Percentiles rank a stretch among this genome's conserved stretches.
Evolutionary conservation across 2,329 filamentous ascomycete species (phyloP).

Genomic region (Sporothrix protearum): DNA sequence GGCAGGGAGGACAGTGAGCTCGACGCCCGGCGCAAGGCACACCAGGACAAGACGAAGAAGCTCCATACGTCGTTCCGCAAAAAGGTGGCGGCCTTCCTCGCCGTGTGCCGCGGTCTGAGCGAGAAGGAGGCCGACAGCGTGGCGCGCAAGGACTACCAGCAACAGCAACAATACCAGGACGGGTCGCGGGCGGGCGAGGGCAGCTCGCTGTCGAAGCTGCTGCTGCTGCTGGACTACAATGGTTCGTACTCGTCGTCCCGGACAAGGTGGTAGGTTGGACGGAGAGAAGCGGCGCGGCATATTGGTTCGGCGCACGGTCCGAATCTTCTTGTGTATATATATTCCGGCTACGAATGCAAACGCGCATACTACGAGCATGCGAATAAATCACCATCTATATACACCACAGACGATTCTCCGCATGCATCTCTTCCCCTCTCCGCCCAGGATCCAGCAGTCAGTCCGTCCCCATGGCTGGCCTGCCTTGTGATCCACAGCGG

Average conservation of each 20-base stretch:
- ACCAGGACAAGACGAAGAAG: slow-evolving; percentile 33
- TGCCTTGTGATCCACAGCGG: slow-evolving; percentile 19
- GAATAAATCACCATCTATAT: background rate
- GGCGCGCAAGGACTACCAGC: slow-evolving; percentile 30
- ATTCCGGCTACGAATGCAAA: background rate
- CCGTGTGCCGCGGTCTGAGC: slow-evolving; percentile 63
- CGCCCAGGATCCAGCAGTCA: background rate
- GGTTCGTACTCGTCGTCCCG: slow-evolving; percentile 20
- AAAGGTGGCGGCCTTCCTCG: slow-evolving; percentile 71
- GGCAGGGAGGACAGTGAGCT: background rate
- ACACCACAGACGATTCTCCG: background rate
- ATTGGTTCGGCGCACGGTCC: background rate
- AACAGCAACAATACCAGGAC: slow-evolving; percentile 20
- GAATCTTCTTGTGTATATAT: background rate
- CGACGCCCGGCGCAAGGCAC: slow-evolving; percentile 29
- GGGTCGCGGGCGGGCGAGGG: slow-evolving; percentile 26
- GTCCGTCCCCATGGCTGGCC: background rate
- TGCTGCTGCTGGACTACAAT: slow-evolving; percentile 35
- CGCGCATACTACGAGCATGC: background rate
- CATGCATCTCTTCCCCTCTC: background rate
- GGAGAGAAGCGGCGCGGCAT: background rate
- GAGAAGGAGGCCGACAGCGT: slow-evolving; percentile 56
- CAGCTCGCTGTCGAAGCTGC: slow-evolving; percentile 30
- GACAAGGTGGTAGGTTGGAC: background rate
- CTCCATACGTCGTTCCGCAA: slow-evolving; percentile 66